Conservation (phyloP, 2,329 filamentous ascomycete genomes). For the Chalara sp. region DNA sequence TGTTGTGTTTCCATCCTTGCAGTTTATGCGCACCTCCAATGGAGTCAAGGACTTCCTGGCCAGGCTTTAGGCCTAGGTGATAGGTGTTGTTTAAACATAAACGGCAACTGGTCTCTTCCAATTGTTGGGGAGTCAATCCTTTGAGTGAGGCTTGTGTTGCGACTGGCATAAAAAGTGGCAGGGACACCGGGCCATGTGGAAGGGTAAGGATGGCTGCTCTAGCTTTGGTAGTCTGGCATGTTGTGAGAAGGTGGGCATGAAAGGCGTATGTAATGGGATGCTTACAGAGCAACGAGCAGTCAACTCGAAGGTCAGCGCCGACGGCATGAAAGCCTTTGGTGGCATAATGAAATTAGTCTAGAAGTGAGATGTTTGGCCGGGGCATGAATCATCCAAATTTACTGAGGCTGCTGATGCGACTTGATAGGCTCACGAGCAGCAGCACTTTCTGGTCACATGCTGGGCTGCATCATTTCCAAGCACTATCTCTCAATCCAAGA, state of each 20-base stretch:
- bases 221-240: conserved; percentile 76
- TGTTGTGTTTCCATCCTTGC: conserved; percentile 92
- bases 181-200: conserved; percentile 82
- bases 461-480: no score
- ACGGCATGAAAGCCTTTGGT: conserved; percentile 33
- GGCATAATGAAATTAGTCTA: background rate
- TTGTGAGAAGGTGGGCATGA: background rate
- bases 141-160: conserved; percentile 95
- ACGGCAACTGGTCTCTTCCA: conserved; percentile 82
- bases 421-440: no score
- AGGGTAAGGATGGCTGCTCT: conserved; percentile 82
- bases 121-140: conserved; percentile 84
- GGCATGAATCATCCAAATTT: no score
- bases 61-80: conserved; percentile 89
- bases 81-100: conserved; percentile 98
- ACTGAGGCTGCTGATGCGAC: no score
- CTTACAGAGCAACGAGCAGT: conserved; percentile 74
- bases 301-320: conserved; percentile 73
- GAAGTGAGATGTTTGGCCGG: conserved; percentile 4
- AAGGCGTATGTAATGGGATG: background rate
- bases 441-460: no score
- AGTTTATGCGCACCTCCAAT: conserved; percentile 90
- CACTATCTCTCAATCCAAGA: no score
- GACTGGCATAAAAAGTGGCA: conserved; percentile 98
- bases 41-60: conserved; percentile 78